Conservation (phyloP, 805 yeast species). For the Pichia californica region DNA sequence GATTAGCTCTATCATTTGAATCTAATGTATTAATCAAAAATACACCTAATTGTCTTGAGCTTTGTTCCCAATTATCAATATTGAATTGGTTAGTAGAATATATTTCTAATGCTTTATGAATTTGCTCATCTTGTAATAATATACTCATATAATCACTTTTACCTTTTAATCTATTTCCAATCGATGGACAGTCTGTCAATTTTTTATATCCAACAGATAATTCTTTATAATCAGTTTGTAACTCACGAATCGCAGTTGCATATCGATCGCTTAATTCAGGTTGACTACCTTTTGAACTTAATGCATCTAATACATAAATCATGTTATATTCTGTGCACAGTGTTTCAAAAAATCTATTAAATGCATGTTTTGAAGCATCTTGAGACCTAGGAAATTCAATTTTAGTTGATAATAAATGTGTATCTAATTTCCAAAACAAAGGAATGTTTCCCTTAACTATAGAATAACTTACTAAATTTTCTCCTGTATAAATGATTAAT, state of each 20-base stretch:
- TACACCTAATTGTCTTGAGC: slow-evolving; percentile 46
- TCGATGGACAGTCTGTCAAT: slow-evolving; percentile 31
- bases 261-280: slow-evolving; percentile 39
- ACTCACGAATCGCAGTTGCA: slow-evolving; percentile 21
- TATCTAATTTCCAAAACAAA: slow-evolving; percentile 46
- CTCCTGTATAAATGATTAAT: slow-evolving; percentile 32
- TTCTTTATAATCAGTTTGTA: slow-evolving; percentile 10
- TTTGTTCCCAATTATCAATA: slow-evolving; percentile 26
- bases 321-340: slow-evolving; percentile 43
- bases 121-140: slow-evolving; percentile 17
- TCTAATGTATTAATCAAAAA: slow-evolving; percentile 46
- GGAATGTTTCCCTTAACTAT: slow-evolving; percentile 51
- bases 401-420: slow-evolving; percentile 38
- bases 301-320: slow-evolving; percentile 43
- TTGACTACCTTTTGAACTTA: slow-evolving; percentile 36
- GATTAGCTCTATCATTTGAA: slow-evolving; percentile 44
- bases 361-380: slow-evolving; percentile 49
- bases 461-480: slow-evolving; percentile 36
- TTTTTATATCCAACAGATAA: slow-evolving; percentile 26
- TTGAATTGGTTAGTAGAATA: slow-evolving; percentile 43
- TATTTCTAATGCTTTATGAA: slow-evolving; percentile 30
- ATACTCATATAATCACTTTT: slow-evolving; percentile 19
- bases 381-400: slow-evolving; percentile 43
- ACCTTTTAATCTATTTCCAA: slow-evolving; percentile 27
- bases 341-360: slow-evolving; percentile 42